Conservation (phyloP, 768 basidiomycete species). For the Suillus cothurnatus region DNA sequence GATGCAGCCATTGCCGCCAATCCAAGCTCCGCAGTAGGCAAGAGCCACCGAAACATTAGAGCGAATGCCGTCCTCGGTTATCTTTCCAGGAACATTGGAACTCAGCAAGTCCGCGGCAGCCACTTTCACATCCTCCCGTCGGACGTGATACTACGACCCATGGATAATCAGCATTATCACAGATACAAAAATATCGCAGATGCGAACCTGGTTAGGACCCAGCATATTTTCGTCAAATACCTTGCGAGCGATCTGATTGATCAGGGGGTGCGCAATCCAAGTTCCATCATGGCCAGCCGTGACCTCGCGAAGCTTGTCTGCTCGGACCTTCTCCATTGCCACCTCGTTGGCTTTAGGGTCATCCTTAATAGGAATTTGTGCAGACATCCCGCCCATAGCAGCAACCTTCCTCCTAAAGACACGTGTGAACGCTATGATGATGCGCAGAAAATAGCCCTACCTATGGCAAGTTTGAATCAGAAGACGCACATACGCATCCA, state of each 20-base stretch:
- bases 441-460: slow-evolving; percentile 38
- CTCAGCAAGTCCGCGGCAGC: slow-evolving; percentile 85
- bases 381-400: slow-evolving; percentile 99
- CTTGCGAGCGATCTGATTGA: slow-evolving; percentile 86
- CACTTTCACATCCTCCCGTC: slow-evolving; percentile 89
- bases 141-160: slow-evolving; percentile 75
- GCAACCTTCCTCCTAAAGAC: slow-evolving; percentile 86
- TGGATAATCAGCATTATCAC: not conserved
- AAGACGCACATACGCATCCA: slow-evolving; percentile 94
- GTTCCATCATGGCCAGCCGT: slow-evolving; percentile 96
- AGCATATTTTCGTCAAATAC: slow-evolving; percentile 95
- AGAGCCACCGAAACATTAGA: slow-evolving; percentile 87
- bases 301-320: slow-evolving; percentile 95
- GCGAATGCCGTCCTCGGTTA: slow-evolving; percentile 86
- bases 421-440: slow-evolving; percentile 10
- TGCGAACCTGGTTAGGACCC: slow-evolving; percentile 87
- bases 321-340: slow-evolving; percentile 95
- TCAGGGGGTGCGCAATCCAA: slow-evolving; percentile 98
- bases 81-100: slow-evolving; percentile 79
- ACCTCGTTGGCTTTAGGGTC: slow-evolving; percentile 88
- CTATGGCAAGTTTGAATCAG: slow-evolving; percentile 98
- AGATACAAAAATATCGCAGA: not conserved
- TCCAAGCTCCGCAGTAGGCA: slow-evolving; percentile 95
- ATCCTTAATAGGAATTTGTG: slow-evolving; percentile 99
- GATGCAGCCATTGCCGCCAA: slow-evolving; percentile 96